Evolutionary conservation across 345 rosid species (phyloP).

Genomic region (Boechera stricta): DNA sequence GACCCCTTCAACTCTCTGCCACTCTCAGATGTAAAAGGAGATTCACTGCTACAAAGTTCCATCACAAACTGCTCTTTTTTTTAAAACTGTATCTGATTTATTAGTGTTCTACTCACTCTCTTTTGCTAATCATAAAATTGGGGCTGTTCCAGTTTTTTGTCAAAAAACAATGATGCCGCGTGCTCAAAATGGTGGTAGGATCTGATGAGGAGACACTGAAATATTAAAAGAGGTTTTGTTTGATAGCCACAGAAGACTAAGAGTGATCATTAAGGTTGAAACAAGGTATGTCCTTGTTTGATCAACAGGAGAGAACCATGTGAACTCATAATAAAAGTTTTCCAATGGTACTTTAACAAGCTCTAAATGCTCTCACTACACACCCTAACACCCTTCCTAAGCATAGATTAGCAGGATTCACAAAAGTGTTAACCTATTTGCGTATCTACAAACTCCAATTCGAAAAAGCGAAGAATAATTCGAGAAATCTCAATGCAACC

Average conservation of each 20-base stretch:
- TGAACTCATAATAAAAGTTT: conserved; percentile 42
- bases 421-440: background rate
- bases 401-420: background rate
- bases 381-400: background rate
- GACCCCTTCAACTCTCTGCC: conserved; percentile 41
- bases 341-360: conserved; percentile 29
- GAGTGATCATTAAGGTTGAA: conserved; percentile 42
- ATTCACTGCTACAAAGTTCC: conserved; percentile 38
- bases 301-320: conserved; percentile 46
- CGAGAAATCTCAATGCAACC: background rate
- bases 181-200: conserved; percentile 40
- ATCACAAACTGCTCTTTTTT: conserved; percentile 16
- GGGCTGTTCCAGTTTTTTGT: background rate
- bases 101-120: conserved; percentile 32
- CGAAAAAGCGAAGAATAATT: background rate
- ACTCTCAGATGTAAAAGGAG: conserved; percentile 34
- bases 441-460: background rate
- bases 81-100: background rate
- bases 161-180: conserved; percentile 32
- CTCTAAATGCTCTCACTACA: background rate
- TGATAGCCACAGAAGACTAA: conserved; percentile 38
- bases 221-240: conserved; percentile 40
- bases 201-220: conserved; percentile 35
- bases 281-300: conserved; percentile 46
- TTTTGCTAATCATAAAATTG: conserved; percentile 29